Conservation (phyloP, 108 stramenopile genomes). For the Skeletonema potamos region DNA sequence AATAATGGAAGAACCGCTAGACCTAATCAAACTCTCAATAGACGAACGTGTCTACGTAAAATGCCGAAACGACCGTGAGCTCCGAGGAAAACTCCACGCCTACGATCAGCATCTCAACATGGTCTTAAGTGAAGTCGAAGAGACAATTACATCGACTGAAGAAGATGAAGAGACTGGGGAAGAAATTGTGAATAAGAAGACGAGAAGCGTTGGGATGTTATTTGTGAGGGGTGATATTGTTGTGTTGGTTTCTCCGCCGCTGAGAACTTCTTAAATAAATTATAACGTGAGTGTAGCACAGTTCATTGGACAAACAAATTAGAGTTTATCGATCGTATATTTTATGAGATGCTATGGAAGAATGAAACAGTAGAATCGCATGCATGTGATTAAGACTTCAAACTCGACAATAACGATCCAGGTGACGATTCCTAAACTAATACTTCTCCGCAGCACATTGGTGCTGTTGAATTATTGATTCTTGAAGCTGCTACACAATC, state of each 20-base stretch:
- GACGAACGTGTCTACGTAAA: conserved; percentile 99
- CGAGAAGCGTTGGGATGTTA: conserved; percentile 96
- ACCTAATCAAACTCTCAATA: conserved; percentile 97
- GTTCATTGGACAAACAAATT: background rate
- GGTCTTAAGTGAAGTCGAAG: conserved; percentile 98
- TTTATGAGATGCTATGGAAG: background rate
- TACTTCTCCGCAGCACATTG: background rate
- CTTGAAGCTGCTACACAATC: conserved; percentile 31
- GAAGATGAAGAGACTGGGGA: conserved; percentile 97
- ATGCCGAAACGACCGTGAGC: conserved; percentile 95
- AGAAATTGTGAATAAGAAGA: conserved; percentile 92
- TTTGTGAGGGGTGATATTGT: conserved; percentile 99
- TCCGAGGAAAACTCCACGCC: conserved; percentile 97
- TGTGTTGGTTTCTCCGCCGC: conserved; percentile 87
- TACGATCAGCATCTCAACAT: conserved; percentile 99
- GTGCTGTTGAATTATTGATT: no score
- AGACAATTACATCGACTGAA: conserved; percentile 93
- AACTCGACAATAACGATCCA: background rate
- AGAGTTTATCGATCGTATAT: background rate
- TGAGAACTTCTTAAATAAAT: conserved; percentile 55
- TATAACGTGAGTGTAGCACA: background rate
- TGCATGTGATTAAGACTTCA: no score
- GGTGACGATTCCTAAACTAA: background rate
- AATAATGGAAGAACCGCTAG: conserved; percentile 94
- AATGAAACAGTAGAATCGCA: no score